Percentiles rank a stretch among this genome's conserved stretches.
phyloP scores from a whole-genome alignment of 192 early-diverging fungal genomes.

The Gryganskiella cystojenkinii region DNA sequence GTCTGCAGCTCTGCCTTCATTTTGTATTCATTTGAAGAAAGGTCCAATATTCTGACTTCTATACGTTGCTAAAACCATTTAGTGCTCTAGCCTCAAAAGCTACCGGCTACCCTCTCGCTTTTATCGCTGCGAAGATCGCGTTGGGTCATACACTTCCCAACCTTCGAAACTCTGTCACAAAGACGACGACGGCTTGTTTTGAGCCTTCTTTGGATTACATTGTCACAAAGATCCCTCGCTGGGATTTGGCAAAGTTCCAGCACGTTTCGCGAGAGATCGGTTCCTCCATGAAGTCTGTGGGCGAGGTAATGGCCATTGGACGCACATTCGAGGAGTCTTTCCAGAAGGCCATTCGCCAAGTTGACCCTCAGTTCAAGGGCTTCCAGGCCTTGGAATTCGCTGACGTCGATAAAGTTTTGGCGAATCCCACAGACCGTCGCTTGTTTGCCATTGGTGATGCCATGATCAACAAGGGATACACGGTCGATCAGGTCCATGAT shows the following conservation, averaged over 20 bases:
- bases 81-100: conserved; percentile 97
- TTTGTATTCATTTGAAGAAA: no score
- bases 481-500: conserved; percentile 90
- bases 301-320: conserved; percentile 99
- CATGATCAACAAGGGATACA: conserved; percentile 86
- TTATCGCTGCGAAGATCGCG: conserved; percentile 97
- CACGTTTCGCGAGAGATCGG: conserved; percentile 89
- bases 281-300: conserved; percentile 95
- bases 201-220: conserved; percentile 97
- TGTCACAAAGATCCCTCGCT: conserved; percentile 97
- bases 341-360: conserved; percentile 93
- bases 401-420: conserved; percentile 89
- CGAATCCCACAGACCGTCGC: conserved; percentile 92
- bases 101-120: conserved; percentile 97
- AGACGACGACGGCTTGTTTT: conserved; percentile 95
- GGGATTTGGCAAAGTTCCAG: conserved; percentile 96
- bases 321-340: conserved; percentile 96
- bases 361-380: conserved; percentile 92
- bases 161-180: conserved; percentile 91
- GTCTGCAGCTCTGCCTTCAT: no score
- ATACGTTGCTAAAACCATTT: neutral
- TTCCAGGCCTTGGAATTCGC: conserved; percentile 67
- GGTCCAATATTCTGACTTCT: no score
- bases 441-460: conserved; percentile 98
- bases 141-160: conserved; percentile 90